phyloP scores from a whole-genome alignment of 2,329 filamentous ascomycete species.

The Colletotrichum sp. region DNA sequence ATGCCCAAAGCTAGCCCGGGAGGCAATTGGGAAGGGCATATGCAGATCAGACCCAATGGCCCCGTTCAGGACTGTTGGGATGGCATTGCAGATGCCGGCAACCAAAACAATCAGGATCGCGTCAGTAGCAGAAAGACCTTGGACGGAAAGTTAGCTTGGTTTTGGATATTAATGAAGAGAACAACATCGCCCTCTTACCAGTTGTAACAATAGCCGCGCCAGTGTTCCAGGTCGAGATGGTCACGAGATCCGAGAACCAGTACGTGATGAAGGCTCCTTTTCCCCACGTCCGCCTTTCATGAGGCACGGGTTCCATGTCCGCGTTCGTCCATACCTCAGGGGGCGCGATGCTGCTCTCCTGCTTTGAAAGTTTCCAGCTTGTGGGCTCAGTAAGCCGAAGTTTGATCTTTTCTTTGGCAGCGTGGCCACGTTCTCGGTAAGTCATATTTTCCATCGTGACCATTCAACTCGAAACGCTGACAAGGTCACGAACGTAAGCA shows the following conservation, averaged over 20 bases:
- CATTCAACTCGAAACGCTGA: background rate
- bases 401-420: background rate
- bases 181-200: constrained; percentile 10
- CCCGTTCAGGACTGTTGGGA: constrained; percentile 50
- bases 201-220: constrained; percentile 32
- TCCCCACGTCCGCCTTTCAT: constrained; percentile 47
- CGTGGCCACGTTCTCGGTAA: background rate
- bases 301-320: constrained; percentile 35
- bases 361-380: constrained; percentile 20
- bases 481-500: background rate
- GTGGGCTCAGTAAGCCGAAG: background rate
- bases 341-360: constrained; percentile 19
- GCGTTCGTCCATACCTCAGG: constrained; percentile 38
- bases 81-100: constrained; percentile 48
- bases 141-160: background rate
- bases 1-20: constrained; percentile 46
- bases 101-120: constrained; percentile 52
- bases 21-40: constrained; percentile 44
- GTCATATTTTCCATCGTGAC: background rate
- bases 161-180: background rate
- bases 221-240: constrained; percentile 31
- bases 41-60: constrained; percentile 34
- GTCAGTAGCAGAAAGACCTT: constrained; percentile 45
- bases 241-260: constrained; percentile 51
- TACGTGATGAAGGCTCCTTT: constrained; percentile 34